Conservation (phyloP, 306 rosid genomes). For the Ormosia emarginata region DNA sequence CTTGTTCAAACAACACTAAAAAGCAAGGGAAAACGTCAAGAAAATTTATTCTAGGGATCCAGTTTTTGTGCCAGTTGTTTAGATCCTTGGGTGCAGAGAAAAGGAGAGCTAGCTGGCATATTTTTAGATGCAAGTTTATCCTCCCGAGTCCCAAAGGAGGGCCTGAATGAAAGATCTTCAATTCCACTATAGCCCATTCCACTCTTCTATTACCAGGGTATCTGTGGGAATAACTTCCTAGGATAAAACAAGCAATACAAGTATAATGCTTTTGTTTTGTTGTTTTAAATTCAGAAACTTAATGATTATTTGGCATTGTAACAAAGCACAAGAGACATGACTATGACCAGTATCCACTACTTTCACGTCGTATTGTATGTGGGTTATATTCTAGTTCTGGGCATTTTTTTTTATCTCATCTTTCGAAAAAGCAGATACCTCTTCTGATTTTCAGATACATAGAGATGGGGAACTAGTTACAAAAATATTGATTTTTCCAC, state of each 20-base stretch:
- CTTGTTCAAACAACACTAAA: no score
- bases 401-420: not conserved
- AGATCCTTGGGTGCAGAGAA: slow-evolving; percentile 18
- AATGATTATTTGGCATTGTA: not conserved
- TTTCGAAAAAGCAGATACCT: slow-evolving; percentile 22
- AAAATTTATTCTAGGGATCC: not conserved
- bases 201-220: not conserved
- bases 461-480: not conserved
- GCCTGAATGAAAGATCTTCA: not conserved
- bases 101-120: slow-evolving; percentile 27
- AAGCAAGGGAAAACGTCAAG: not conserved
- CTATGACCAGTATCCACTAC: not conserved
- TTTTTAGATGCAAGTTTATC: slow-evolving; percentile 37
- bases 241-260: not conserved
- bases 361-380: not conserved
- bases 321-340: not conserved
- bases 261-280: not conserved
- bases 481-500: not conserved
- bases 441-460: not conserved
- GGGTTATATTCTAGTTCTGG: not conserved
- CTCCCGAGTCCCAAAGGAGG: not conserved
- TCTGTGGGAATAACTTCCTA: not conserved
- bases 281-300: not conserved
- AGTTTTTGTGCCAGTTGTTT: not conserved
- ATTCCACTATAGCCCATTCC: not conserved